phyloP scores from a whole-genome alignment of 2,329 filamentous ascomycete species.

The Ophiostoma populinum region DNA sequence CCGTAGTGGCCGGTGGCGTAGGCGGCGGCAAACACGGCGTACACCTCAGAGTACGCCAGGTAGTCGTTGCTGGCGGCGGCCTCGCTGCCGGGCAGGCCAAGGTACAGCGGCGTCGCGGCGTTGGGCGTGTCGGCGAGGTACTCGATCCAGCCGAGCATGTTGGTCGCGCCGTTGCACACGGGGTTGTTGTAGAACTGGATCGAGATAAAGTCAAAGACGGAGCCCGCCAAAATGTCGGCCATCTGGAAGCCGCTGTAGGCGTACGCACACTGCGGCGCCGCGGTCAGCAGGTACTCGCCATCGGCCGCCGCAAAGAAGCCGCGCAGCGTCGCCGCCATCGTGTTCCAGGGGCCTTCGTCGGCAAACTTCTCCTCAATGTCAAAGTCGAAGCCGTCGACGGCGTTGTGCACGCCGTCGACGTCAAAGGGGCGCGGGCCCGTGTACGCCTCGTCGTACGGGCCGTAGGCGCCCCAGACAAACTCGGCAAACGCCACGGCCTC shows the following conservation, averaged over 20 bases:
- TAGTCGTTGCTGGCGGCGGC: slow-evolving; percentile 15
- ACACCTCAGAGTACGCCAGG: slow-evolving; percentile 9
- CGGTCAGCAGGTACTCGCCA: slow-evolving; percentile 25
- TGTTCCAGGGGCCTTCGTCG: slow-evolving; percentile 10
- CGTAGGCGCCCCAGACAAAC: slow-evolving; percentile 22
- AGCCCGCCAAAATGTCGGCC: slow-evolving; percentile 21
- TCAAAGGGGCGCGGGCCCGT: slow-evolving; percentile 26
- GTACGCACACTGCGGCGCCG: slow-evolving; percentile 27
- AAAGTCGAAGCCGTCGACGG: slow-evolving; percentile 35
- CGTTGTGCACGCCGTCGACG: slow-evolving; percentile 15
- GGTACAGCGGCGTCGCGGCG: slow-evolving; percentile 20
- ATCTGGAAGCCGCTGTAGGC: slow-evolving; percentile 23
- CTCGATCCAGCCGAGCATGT: slow-evolving; percentile 20
- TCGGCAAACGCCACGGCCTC: slow-evolving; percentile 20
- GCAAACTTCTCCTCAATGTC: slow-evolving; percentile 24
- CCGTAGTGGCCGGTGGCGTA: slow-evolving; percentile 15
- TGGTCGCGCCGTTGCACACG: slow-evolving; percentile 19
- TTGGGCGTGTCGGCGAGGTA: slow-evolving; percentile 18
- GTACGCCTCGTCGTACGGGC: slow-evolving; percentile 17
- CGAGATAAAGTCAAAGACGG: slow-evolving; percentile 24
- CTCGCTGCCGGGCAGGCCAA: slow-evolving; percentile 20
- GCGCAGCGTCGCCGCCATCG: slow-evolving; percentile 8
- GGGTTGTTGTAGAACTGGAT: slow-evolving; percentile 33
- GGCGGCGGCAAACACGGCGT: slow-evolving; percentile 13
- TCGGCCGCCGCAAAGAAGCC: slow-evolving; percentile 8